These are phyloP conservation scores for Venturia aucupariae DNA, from an alignment of 2,329 filamentous ascomycete genomes.

Conservation along the genomic window DNA sequence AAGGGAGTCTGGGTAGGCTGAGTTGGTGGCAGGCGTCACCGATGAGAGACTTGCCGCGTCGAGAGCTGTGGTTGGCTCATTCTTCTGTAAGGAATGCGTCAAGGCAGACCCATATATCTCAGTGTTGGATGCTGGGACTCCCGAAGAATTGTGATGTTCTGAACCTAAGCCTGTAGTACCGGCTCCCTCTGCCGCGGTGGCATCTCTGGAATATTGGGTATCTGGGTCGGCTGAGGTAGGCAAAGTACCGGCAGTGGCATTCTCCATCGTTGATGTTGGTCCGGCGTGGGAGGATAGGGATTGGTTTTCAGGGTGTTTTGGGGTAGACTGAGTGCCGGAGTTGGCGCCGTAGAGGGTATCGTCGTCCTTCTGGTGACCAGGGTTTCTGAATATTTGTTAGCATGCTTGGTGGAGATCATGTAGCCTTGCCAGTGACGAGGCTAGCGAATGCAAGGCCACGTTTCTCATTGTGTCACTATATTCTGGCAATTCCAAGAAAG, in stretches of 20 bases:
- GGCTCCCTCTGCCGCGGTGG: neutral
- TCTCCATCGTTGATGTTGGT: neutral
- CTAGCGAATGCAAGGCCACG: neutral
- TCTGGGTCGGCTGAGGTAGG: neutral
- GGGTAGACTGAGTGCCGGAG: neutral
- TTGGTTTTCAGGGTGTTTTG: neutral
- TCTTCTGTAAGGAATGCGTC: neutral
- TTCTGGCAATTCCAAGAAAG: neutral
- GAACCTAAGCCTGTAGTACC: neutral
- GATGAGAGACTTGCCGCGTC: neutral
- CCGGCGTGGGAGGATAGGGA: neutral
- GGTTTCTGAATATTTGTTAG: conserved; percentile 1
- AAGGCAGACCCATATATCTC: neutral
- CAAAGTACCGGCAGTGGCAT: neutral
- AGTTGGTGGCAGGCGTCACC: neutral
- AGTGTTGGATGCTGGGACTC: neutral
- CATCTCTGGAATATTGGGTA: conserved; percentile 1
- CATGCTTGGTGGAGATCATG: neutral
- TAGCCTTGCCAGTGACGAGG: neutral
- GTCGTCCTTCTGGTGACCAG: conserved; percentile 1
- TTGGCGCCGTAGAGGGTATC: neutral
- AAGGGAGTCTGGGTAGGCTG: neutral
- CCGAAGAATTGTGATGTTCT: neutral
- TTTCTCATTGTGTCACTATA: neutral
- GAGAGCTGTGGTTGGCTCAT: neutral